Conservation (phyloP, 192 early-diverging fungal genomes). For the Irineochytrium annulatum region DNA sequence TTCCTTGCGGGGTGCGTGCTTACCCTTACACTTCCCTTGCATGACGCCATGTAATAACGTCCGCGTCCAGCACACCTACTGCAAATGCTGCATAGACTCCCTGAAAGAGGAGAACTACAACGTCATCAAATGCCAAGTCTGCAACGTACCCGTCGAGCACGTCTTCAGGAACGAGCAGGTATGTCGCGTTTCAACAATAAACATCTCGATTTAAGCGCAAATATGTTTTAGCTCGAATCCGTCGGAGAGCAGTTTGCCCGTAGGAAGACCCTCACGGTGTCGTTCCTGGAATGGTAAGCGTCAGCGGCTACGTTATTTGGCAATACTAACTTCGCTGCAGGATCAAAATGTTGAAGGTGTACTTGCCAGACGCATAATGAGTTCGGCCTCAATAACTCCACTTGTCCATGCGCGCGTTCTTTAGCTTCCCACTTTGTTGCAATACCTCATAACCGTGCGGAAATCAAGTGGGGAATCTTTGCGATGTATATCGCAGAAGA, state of each 20-base stretch:
- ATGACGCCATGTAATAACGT: too few species aligned
- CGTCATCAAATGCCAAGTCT: constrained; percentile 38
- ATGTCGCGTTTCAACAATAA: background rate
- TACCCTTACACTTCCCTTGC: background rate
- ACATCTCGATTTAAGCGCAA: background rate
- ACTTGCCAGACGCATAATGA: constrained; percentile 25
- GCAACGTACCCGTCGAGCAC: constrained; percentile 23
- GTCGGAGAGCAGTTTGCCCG: constrained; percentile 47
- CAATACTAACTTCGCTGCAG: background rate
- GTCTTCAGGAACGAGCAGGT: constrained; percentile 46
- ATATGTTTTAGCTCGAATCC: constrained; percentile 32
- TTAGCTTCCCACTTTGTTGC: too few species aligned
- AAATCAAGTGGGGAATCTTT: too few species aligned
- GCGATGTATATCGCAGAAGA: too few species aligned
- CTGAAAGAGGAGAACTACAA: constrained; percentile 55
- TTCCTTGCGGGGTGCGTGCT: constrained; percentile 45
- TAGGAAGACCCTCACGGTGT: constrained; percentile 40
- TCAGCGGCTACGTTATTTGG: background rate
- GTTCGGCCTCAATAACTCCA: background rate
- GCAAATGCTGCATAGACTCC: constrained; percentile 39
- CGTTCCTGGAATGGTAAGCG: constrained; percentile 44
- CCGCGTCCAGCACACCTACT: constrained; percentile 46
- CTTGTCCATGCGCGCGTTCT: too few species aligned
- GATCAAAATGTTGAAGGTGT: constrained; percentile 41
- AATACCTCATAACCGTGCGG: too few species aligned